These are phyloP conservation scores for Termitomyces heimii DNA, from an alignment of 768 basidiomycete genomes.

Conservation along the genomic window DNA sequence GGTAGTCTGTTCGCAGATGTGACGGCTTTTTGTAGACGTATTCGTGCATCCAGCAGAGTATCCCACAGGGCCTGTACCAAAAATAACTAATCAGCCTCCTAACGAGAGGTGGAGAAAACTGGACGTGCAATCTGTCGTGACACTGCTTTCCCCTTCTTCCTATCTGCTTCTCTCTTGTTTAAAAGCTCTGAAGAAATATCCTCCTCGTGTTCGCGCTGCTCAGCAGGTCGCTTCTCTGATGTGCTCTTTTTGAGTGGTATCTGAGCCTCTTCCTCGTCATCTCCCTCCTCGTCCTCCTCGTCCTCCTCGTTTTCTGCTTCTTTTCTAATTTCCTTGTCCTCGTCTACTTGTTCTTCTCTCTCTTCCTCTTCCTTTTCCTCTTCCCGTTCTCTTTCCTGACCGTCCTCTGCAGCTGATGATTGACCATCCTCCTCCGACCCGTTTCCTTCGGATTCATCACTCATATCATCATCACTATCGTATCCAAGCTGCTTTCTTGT, in stretches of 20 bases:
- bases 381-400: conserved; percentile 11
- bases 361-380: not conserved
- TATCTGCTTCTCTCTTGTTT: conserved; percentile 61
- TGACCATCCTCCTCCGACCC: conserved; percentile 16
- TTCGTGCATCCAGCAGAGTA: conserved; percentile 81
- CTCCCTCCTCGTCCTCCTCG: not conserved
- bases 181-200: conserved; percentile 50
- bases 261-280: not conserved
- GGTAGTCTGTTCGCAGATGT: conserved; percentile 62
- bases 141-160: conserved; percentile 80
- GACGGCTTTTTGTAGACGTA: conserved; percentile 82
- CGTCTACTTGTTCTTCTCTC: conserved; percentile 7
- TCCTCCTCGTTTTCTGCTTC: not conserved
- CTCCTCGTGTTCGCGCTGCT: conserved; percentile 18
- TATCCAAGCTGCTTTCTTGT: conserved; percentile 53
- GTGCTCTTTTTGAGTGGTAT: not conserved
- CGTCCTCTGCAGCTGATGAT: conserved; percentile 5
- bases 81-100: not conserved
- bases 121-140: conserved; percentile 72
- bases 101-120: not conserved
- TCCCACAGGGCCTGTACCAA: conserved; percentile 75
- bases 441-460: conserved; percentile 47
- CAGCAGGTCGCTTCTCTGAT: conserved; percentile 1
- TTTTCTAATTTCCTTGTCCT: not conserved
- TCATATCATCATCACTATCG: conserved; percentile 40